These are phyloP conservation scores for Aphanomyces invadans DNA, from an alignment of 352 stramenopile species.

Conservation along the genomic window DNA sequence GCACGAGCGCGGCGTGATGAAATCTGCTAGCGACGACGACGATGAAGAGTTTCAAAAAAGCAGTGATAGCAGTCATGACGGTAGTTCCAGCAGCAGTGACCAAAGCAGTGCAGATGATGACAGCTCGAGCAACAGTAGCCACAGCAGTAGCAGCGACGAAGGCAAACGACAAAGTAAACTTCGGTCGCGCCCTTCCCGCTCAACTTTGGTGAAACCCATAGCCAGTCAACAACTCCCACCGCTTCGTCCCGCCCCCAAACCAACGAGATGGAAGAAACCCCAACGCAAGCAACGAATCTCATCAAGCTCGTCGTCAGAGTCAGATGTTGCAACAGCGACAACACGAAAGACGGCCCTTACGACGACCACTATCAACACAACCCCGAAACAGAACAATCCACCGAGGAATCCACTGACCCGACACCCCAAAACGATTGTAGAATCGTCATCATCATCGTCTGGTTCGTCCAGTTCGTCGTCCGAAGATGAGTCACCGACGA, in stretches of 20 bases:
- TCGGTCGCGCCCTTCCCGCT: not conserved
- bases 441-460: not conserved
- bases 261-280: not conserved
- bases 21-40: not conserved
- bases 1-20: conserved; percentile 26
- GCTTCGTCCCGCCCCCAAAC: not conserved
- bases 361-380: no score
- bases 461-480: not conserved
- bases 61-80: conserved; percentile 32
- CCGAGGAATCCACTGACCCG: not conserved
- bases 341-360: no score
- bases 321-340: not conserved
- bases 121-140: conserved; percentile 13
- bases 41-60: conserved; percentile 26
- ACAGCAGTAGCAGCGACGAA: not conserved
- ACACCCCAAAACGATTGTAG: not conserved
- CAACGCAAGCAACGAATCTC: not conserved
- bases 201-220: not conserved
- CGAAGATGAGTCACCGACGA: not conserved
- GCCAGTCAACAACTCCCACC: not conserved
- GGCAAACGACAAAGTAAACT: not conserved
- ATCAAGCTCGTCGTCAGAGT: not conserved
- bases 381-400: not conserved
- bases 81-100: conserved; percentile 23
- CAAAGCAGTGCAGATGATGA: conserved; percentile 22